Conservation (phyloP, 2,329 filamentous ascomycete species). For the Tolypocladium album region DNA sequence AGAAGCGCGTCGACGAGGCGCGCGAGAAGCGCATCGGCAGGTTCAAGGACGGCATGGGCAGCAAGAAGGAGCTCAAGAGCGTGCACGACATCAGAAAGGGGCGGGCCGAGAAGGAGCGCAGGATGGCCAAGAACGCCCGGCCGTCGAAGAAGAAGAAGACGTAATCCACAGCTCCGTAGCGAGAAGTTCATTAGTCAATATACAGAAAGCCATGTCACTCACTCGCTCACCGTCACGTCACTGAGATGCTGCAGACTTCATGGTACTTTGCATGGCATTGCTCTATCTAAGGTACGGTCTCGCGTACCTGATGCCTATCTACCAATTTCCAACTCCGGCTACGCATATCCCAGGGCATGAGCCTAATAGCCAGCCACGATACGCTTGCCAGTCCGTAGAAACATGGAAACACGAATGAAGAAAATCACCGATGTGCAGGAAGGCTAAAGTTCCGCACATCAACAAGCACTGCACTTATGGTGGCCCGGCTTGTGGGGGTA, state of each 20-base stretch:
- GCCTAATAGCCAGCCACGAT: not conserved
- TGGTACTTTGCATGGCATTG: not conserved
- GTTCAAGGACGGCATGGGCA: slow-evolving; percentile 63
- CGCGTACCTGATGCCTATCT: not conserved
- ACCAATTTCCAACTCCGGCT: not conserved
- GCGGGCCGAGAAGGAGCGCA: slow-evolving; percentile 64
- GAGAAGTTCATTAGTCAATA: not conserved
- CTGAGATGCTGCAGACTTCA: not conserved
- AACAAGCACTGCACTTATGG: not conserved
- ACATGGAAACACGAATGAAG: not conserved
- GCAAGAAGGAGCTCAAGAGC: slow-evolving; percentile 67
- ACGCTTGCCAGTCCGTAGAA: not conserved
- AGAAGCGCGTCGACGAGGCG: slow-evolving; percentile 81
- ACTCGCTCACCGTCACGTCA: too few species aligned
- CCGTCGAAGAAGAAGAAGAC: slow-evolving; percentile 55
- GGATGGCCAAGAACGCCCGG: slow-evolving; percentile 78
- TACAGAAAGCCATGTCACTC: not conserved
- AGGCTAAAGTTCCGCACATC: not conserved
- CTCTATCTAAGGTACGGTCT: not conserved
- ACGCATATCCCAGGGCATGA: not conserved
- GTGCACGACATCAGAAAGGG: slow-evolving; percentile 78
- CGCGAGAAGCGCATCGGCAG: slow-evolving; percentile 72
- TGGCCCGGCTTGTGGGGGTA: slow-evolving; percentile 4
- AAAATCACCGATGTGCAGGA: not conserved
- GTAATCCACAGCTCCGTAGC: not conserved